A percentile compares a stretch with the other conserved stretches of the same genome.
These are phyloP conservation scores for Lasiodiplodia hormozganensis DNA, from an alignment of 2,329 filamentous ascomycete genomes.

Conservation along the genomic window DNA sequence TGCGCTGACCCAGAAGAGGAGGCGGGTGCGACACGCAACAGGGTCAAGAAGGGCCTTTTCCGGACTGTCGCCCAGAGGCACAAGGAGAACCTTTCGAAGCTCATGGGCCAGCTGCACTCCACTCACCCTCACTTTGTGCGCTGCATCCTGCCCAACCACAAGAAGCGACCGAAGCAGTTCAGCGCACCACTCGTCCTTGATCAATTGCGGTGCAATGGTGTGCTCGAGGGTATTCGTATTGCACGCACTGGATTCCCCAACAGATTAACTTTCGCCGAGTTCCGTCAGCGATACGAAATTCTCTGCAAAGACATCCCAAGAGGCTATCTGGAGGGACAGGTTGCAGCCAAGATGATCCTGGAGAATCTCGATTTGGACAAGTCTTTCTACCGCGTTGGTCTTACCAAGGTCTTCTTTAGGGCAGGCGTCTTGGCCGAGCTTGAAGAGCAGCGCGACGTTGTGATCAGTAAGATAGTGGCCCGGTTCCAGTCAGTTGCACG, in stretches of 20 bases:
- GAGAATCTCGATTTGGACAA: slow-evolving; percentile 86
- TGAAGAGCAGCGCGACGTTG: slow-evolving; percentile 90
- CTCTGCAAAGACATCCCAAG: slow-evolving; percentile 86
- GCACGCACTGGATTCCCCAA: slow-evolving; percentile 97
- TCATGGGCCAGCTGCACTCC: slow-evolving; percentile 93
- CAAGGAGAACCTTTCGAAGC: slow-evolving; percentile 95
- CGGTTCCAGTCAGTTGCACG: slow-evolving; percentile 91
- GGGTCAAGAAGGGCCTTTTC: slow-evolving; percentile 97
- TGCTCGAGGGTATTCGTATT: slow-evolving; percentile 97
- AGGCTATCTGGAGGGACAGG: slow-evolving; percentile 89
- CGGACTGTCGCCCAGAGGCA: slow-evolving; percentile 95
- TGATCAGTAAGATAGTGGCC: slow-evolving; percentile 93
- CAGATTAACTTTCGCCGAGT: slow-evolving; percentile 87
- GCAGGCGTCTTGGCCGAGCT: slow-evolving; percentile 94
- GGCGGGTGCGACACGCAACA: slow-evolving; percentile 68
- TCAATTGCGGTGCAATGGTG: slow-evolving; percentile 97
- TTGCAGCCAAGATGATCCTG: slow-evolving; percentile 83
- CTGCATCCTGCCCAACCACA: slow-evolving; percentile 97
- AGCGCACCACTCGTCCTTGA: slow-evolving; percentile 92
- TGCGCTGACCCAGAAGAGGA: slow-evolving; percentile 85
- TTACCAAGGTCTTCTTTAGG: slow-evolving; percentile 98
- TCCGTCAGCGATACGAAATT: slow-evolving; percentile 94
- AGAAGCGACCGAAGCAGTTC: slow-evolving; percentile 93
- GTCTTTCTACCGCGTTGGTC: slow-evolving; percentile 86
- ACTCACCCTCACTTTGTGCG: slow-evolving; percentile 98